Percentiles rank a stretch among this genome's conserved stretches.
Conservation (phyloP, 2,329 filamentous ascomycete genomes). For the Plenodomus tracheiphilus region DNA sequence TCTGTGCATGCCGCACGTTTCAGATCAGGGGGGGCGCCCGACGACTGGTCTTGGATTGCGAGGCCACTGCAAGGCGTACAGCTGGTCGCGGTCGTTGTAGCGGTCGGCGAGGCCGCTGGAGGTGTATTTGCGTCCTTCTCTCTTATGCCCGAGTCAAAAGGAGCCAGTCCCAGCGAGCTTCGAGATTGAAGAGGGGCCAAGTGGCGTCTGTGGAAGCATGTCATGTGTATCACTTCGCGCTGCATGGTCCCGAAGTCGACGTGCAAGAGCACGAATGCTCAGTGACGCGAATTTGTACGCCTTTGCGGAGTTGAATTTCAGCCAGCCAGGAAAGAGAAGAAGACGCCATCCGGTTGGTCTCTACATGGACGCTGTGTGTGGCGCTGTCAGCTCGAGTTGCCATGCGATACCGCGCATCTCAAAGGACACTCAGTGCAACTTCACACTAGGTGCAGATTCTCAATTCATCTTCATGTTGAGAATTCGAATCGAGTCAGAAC, state of each 20-base stretch:
- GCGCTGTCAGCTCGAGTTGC: too few species aligned
- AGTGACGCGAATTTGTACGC: too few species aligned
- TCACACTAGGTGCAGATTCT: too few species aligned
- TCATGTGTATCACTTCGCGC: neutral
- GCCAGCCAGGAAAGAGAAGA: too few species aligned
- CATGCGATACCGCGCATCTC: too few species aligned
- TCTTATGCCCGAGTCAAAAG: neutral
- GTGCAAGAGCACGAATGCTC: too few species aligned
- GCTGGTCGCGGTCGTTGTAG: slow-evolving; percentile 14
- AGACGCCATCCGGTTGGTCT: too few species aligned
- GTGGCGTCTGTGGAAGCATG: neutral
- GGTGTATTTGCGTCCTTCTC: neutral
- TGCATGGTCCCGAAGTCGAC: neutral
- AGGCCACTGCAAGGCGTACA: slow-evolving; percentile 8
- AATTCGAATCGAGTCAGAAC: too few species aligned
- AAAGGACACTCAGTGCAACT: too few species aligned
- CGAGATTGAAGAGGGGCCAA: neutral
- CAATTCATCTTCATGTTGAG: too few species aligned
- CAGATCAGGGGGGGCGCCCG: slow-evolving; percentile 24
- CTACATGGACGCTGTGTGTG: too few species aligned
- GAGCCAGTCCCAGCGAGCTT: neutral
- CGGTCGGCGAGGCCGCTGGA: slow-evolving; percentile 12
- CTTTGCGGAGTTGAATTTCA: too few species aligned
- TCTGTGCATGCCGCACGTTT: slow-evolving; percentile 28
- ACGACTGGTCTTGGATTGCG: slow-evolving; percentile 12